phyloP scores from a whole-genome alignment of 139 green algal genomes.

The Gonium pectorale region DNA sequence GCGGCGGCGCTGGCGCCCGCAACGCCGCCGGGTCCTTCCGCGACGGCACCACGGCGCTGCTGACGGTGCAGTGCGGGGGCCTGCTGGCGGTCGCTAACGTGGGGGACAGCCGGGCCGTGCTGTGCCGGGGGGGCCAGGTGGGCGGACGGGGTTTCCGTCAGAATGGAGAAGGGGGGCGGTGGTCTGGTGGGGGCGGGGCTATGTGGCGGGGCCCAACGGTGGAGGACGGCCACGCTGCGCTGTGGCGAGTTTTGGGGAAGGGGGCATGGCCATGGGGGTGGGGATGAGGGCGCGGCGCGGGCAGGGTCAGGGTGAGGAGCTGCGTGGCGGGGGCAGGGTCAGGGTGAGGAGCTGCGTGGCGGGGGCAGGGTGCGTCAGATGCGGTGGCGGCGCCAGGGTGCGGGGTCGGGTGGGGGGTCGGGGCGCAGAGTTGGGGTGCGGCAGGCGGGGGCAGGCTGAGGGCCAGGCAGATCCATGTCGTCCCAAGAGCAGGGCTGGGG shows the following conservation, averaged over 20 bases:
- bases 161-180: no score
- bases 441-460: no score
- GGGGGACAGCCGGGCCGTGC: slow-evolving; percentile 88
- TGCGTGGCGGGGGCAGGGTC: background rate
- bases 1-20: no score
- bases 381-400: no score
- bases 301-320: background rate
- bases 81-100: slow-evolving; percentile 83
- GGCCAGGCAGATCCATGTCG: no score
- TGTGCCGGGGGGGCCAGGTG: slow-evolving; percentile 72
- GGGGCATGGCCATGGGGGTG: background rate
- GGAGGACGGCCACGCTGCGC: no score
- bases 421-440: no score
- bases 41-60: slow-evolving; percentile 81
- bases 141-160: background rate
- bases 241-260: no score
- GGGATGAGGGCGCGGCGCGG: background rate
- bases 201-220: no score
- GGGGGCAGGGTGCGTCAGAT: background rate
- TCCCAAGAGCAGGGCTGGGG: no score
- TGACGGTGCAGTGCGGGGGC: slow-evolving; percentile 66
- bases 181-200: no score
- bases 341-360: background rate
- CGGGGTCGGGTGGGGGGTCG: no score
- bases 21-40: background rate